These are phyloP conservation scores for Aechmea fasciata DNA, from an alignment of 176 grass and related monocot species.

Conservation along the genomic window DNA sequence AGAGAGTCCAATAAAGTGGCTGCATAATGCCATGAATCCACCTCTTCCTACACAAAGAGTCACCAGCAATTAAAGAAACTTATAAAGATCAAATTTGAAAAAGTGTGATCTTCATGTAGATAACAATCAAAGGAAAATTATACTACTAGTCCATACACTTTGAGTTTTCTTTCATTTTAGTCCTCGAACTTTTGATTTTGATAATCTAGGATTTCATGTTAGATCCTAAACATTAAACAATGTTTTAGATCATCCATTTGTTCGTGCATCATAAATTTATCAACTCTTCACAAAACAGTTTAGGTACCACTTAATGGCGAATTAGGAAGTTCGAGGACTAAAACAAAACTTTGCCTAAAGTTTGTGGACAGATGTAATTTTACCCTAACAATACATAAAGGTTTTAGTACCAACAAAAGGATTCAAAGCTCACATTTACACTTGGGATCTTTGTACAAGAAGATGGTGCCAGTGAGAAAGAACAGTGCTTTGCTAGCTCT, in stretches of 20 bases:
- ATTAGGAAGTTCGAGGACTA: no score
- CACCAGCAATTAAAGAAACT: slow-evolving; percentile 1
- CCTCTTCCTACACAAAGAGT: background rate
- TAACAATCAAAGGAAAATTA: background rate
- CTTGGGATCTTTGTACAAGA: background rate
- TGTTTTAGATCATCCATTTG: no score
- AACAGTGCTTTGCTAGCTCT: slow-evolving; percentile 23
- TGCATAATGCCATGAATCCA: slow-evolving; percentile 13
- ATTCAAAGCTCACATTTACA: background rate
- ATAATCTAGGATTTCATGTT: no score
- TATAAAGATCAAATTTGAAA: background rate
- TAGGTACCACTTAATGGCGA: no score
- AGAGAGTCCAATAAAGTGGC: slow-evolving; percentile 25
- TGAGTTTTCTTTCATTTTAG: no score
- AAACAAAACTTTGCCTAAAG: no score
- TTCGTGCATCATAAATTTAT: no score
- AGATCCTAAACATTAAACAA: no score
- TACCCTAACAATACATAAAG: background rate
- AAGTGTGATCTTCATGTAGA: background rate
- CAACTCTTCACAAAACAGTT: no score
- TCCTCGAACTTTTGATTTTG: no score
- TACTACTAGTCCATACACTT: no score
- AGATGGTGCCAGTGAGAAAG: slow-evolving; percentile 21
- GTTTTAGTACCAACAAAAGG: background rate
- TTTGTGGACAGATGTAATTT: background rate